phyloP scores from a whole-genome alignment of 805 yeast genomes.

The Saccharomyces eubayanus region DNA sequence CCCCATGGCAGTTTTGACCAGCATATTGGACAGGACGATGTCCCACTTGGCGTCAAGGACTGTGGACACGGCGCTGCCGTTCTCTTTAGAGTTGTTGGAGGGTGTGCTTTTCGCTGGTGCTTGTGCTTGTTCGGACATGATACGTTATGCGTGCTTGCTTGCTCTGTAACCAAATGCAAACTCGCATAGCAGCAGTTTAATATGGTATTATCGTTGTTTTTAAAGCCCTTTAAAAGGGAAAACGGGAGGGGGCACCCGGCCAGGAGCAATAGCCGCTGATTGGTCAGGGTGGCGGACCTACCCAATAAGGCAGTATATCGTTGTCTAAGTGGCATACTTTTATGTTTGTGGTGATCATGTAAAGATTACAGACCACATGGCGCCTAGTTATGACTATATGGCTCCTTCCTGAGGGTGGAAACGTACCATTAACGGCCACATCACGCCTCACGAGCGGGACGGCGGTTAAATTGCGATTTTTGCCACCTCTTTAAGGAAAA shows the following conservation, averaged over 20 bases:
- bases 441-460: neutral
- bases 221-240: neutral
- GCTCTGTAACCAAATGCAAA: neutral
- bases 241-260: neutral
- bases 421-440: neutral
- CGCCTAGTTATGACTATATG: neutral
- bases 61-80: conserved; percentile 18
- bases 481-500: neutral
- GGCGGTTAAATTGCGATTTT: neutral
- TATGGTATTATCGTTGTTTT: neutral
- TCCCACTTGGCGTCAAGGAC: conserved; percentile 81
- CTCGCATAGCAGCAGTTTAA: neutral
- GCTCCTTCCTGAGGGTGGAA: neutral
- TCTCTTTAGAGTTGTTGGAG: neutral
- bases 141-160: neutral
- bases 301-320: neutral
- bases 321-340: neutral
- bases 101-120: neutral
- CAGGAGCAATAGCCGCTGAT: neutral
- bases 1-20: conserved; percentile 93
- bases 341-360: neutral
- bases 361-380: neutral
- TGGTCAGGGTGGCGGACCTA: neutral
- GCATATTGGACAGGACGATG: conserved; percentile 84
- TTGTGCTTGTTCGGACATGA: conserved; percentile 18